Evolutionary conservation across 106 monocot genomes (phyloP).

Genomic region (Dendrobium catenatum): DNA sequence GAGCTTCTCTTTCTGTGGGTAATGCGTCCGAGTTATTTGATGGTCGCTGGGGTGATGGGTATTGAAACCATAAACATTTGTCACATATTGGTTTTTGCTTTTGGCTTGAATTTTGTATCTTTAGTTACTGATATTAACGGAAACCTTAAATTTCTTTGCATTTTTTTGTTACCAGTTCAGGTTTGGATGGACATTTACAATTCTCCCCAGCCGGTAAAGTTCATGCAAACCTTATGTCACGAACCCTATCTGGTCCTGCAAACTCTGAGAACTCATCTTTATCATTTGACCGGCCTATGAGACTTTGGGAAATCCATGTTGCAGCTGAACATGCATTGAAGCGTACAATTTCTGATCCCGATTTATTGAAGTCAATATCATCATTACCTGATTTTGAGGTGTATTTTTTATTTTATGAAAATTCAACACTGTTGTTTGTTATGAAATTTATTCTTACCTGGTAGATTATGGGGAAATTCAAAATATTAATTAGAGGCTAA

Average conservation of each 20-base stretch:
- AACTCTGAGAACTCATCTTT: conserved; percentile 43
- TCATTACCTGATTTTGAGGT: conserved; percentile 85
- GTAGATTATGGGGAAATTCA: not conserved
- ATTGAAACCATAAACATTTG: conserved; percentile 13
- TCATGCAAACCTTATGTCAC: conserved; percentile 36
- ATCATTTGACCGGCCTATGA: conserved; percentile 87
- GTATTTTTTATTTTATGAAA: not conserved
- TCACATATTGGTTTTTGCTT: not conserved
- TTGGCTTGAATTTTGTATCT: not conserved
- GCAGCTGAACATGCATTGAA: conserved; percentile 80
- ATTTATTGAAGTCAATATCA: conserved; percentile 68
- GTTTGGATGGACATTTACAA: conserved; percentile 52
- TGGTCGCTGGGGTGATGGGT: conserved; percentile 39
- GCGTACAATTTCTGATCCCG: conserved; percentile 68
- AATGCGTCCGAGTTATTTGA: conserved; percentile 63
- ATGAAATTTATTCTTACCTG: not conserved
- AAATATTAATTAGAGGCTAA: not conserved
- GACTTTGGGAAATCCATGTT: conserved; percentile 83
- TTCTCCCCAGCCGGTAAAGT: conserved; percentile 42
- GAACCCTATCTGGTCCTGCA: conserved; percentile 60
- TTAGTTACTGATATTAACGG: conserved; percentile 4
- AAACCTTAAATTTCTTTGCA: conserved; percentile 20
- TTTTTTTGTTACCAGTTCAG: conserved; percentile 68
- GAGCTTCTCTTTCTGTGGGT: conserved; percentile 87
- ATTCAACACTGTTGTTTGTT: not conserved